Evolutionary conservation across 1,284 basidiomycete species (phyloP).

Genomic region (Marasmius tenuissimus): DNA sequence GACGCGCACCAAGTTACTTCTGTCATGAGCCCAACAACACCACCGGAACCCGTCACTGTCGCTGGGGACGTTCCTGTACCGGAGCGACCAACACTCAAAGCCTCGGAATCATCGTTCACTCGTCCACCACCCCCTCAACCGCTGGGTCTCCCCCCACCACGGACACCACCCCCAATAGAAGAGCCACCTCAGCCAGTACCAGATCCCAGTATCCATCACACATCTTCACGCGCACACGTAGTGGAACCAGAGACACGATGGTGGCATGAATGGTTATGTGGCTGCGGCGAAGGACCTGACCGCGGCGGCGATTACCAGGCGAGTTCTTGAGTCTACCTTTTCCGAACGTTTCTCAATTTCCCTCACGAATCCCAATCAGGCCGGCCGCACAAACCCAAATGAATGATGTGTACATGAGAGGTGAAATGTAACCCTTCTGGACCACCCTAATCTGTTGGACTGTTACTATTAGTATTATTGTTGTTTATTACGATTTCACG

Average conservation of each 20-base stretch:
- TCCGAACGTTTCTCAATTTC: not conserved
- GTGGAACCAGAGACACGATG: slow-evolving; percentile 47
- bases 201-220: slow-evolving; percentile 31
- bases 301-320: slow-evolving; percentile 73
- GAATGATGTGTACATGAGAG: slow-evolving; percentile 40
- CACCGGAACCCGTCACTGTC: slow-evolving; percentile 4
- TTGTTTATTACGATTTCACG: not conserved
- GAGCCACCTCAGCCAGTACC: slow-evolving; percentile 41
- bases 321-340: slow-evolving; percentile 18
- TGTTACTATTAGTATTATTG: not conserved
- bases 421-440: not conserved
- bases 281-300: slow-evolving; percentile 68
- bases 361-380: slow-evolving; percentile 36
- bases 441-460: not conserved
- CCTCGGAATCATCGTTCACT: slow-evolving; percentile 20
- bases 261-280: slow-evolving; percentile 86
- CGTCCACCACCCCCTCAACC: slow-evolving; percentile 48
- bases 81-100: slow-evolving; percentile 20
- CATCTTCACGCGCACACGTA: slow-evolving; percentile 23
- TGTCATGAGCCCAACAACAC: slow-evolving; percentile 28
- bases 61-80: slow-evolving; percentile 8
- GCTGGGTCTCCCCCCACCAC: slow-evolving; percentile 56
- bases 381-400: slow-evolving; percentile 74
- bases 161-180: slow-evolving; percentile 46
- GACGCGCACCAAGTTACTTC: slow-evolving; percentile 19